A percentile compares a stretch with the other conserved stretches of the same genome.
phyloP scores from a whole-genome alignment of 129 eudicot genomes.

The Calendula officinalis region DNA sequence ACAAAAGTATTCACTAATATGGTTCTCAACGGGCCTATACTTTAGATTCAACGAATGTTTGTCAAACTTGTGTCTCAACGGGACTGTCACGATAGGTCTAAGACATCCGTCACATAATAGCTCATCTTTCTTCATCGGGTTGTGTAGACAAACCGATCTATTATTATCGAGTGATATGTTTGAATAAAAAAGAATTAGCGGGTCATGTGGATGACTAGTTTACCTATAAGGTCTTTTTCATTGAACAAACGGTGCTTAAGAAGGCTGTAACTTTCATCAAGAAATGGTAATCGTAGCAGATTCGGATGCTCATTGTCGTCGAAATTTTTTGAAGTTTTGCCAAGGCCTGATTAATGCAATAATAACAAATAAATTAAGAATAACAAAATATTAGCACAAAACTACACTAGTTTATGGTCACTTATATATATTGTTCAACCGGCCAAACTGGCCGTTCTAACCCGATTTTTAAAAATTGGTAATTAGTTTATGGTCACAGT shows the following conservation, averaged over 20 bases:
- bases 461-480: no score
- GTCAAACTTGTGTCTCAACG: slow-evolving; percentile 15
- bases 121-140: slow-evolving; percentile 8
- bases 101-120: slow-evolving; percentile 25
- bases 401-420: no score
- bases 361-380: no score
- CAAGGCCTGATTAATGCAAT: no score
- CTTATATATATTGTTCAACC: no score
- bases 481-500: no score
- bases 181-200: background rate
- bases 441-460: no score
- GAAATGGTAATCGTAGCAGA: no score
- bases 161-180: background rate
- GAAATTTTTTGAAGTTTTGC: no score
- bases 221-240: background rate
- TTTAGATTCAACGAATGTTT: slow-evolving; percentile 4
- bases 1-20: slow-evolving; percentile 9
- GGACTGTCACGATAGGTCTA: background rate
- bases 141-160: background rate
- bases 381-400: no score
- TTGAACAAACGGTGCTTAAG: background rate
- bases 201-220: slow-evolving; percentile 18
- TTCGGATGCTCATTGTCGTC: no score
- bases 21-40: slow-evolving; percentile 10
- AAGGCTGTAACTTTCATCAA: slow-evolving; percentile 8